A percentile compares a stretch with the other conserved stretches of the same genome.
phyloP scores from a whole-genome alignment of 169 alveolate genomes.

The Plasmodium berghei region DNA sequence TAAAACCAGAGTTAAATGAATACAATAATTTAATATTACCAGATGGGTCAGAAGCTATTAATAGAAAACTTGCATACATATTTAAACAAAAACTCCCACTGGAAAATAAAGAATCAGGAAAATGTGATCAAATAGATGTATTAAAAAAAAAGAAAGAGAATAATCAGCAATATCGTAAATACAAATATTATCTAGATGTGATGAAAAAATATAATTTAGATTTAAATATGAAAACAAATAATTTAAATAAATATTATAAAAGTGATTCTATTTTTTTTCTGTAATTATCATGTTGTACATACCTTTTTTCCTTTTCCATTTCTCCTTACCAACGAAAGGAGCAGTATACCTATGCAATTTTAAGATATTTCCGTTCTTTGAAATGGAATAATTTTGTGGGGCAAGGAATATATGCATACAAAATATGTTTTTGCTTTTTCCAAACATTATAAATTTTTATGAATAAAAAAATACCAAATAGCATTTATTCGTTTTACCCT shows the following conservation, averaged over 20 bases:
- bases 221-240: constrained; percentile 68
- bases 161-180: constrained; percentile 18
- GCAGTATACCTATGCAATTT: not conserved
- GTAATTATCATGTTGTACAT: not conserved
- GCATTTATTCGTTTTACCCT: no score
- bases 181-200: constrained; percentile 39
- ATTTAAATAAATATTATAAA: constrained; percentile 59
- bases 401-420: no score
- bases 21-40: constrained; percentile 88
- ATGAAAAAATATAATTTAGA: constrained; percentile 53
- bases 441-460: no score
- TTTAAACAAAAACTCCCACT: constrained; percentile 85
- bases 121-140: constrained; percentile 58
- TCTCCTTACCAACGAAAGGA: not conserved
- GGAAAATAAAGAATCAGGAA: constrained; percentile 32
- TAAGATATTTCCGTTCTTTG: not conserved
- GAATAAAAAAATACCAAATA: no score
- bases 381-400: not conserved
- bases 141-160: constrained; percentile 42
- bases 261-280: constrained; percentile 68
- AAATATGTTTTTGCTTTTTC: no score
- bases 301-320: not conserved
- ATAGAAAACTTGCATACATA: constrained; percentile 86
- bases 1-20: constrained; percentile 78
- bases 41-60: constrained; percentile 90